Evolutionary conservation across 177 flowering plant genomes (phyloP).

Genomic region (Vitis hybrid): DNA sequence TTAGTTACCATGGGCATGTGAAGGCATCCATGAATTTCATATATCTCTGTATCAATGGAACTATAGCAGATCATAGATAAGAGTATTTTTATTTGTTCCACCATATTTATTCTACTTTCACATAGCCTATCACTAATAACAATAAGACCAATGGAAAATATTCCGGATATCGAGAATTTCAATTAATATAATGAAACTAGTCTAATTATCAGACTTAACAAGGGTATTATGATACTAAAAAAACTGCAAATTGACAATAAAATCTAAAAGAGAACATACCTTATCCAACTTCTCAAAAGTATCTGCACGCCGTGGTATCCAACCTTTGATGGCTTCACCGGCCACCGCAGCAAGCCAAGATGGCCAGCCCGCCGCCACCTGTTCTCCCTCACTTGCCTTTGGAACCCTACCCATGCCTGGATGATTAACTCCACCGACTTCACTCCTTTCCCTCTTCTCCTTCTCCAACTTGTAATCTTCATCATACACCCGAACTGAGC

Average conservation of each 20-base stretch:
- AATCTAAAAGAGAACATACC: conserved; percentile 27
- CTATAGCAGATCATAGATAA: no score
- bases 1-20: no score
- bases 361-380: conserved; percentile 73
- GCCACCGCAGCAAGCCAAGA: conserved; percentile 60
- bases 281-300: conserved; percentile 56
- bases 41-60: no score
- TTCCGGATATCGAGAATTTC: no score
- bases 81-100: fast-evolving
- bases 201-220: no score
- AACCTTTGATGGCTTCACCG: conserved; percentile 59
- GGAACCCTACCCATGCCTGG: conserved; percentile 29
- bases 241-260: neutral
- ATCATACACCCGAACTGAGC: conserved; percentile 31
- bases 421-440: conserved; percentile 13
- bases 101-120: no score
- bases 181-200: no score
- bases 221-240: neutral
- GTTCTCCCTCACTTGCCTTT: conserved; percentile 44
- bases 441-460: conserved; percentile 25
- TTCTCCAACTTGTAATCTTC: conserved; percentile 26
- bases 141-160: no score
- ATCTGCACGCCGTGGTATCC: conserved; percentile 57
- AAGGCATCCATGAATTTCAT: no score
- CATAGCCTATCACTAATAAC: no score